Percentiles rank a stretch among this genome's conserved stretches.
Evolutionary conservation across 2,329 filamentous ascomycete genomes (phyloP).

Genomic region (Lasiodiplodia theobromae): DNA sequence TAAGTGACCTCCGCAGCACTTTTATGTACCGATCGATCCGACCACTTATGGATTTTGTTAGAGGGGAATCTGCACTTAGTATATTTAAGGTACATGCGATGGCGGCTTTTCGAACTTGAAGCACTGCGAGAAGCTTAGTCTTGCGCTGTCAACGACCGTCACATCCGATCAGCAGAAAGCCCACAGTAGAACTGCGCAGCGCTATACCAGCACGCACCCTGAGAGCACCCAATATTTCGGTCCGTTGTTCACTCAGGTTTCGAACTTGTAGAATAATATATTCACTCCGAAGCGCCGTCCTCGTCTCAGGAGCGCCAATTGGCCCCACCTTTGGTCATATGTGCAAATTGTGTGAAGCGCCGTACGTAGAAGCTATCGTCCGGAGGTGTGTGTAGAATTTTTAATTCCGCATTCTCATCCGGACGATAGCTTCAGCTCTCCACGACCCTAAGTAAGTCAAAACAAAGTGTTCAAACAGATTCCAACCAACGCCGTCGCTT

Average conservation of each 20-base stretch:
- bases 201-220: neutral
- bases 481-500: conserved; percentile 15
- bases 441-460: neutral
- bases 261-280: neutral
- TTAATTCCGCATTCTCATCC: too few species aligned
- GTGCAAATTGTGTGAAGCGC: neutral
- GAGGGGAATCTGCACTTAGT: too few species aligned
- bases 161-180: neutral
- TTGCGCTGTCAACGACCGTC: neutral
- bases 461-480: neutral
- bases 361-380: neutral
- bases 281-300: neutral
- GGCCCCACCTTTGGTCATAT: too few species aligned
- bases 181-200: neutral
- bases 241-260: neutral
- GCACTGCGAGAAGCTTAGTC: neutral
- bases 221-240: neutral
- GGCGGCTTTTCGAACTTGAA: neutral
- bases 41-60: too few species aligned
- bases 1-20: too few species aligned
- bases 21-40: too few species aligned
- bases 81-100: neutral
- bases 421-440: neutral
- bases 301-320: neutral
- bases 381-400: too few species aligned